A percentile compares a stretch with the other conserved stretches of the same genome.
Conservation (phyloP, 805 yeast species). For the Nakazawaea siamensis region DNA sequence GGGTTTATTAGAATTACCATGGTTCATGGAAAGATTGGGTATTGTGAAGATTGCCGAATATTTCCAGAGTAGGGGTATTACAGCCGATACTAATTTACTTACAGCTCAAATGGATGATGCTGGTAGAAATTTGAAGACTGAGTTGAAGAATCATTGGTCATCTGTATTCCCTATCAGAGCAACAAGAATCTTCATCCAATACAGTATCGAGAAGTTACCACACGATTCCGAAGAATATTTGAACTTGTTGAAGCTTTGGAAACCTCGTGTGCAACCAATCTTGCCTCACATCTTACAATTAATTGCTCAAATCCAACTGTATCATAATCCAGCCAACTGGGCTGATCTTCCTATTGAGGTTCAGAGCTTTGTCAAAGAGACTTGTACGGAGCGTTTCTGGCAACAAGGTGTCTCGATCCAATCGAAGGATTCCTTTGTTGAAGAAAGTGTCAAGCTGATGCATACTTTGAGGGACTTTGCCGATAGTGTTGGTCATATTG, state of each 20-base stretch:
- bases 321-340: slow-evolving; percentile 94
- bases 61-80: slow-evolving; percentile 74
- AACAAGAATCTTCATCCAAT: slow-evolving; percentile 89
- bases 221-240: slow-evolving; percentile 72
- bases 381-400: slow-evolving; percentile 94
- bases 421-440: slow-evolving; percentile 88
- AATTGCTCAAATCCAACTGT: slow-evolving; percentile 85
- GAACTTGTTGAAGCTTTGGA: slow-evolving; percentile 73
- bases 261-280: slow-evolving; percentile 86
- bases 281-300: slow-evolving; percentile 85
- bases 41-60: slow-evolving; percentile 90
- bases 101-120: slow-evolving; percentile 84
- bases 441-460: slow-evolving; percentile 90
- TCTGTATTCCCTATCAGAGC: slow-evolving; percentile 93
- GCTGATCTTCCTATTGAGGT: slow-evolving; percentile 78
- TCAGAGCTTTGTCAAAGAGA: slow-evolving; percentile 82
- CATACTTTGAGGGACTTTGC: slow-evolving; percentile 94
- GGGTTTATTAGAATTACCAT: slow-evolving; percentile 81
- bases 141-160: slow-evolving; percentile 85
- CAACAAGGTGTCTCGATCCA: slow-evolving; percentile 96
- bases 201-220: slow-evolving; percentile 84
- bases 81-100: slow-evolving; percentile 66
- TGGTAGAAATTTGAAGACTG: slow-evolving; percentile 69
- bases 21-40: slow-evolving; percentile 98
- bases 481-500: slow-evolving; percentile 93